phyloP scores from a whole-genome alignment of 2,329 filamentous ascomycete genomes.

The Stemphylium lycopersici region DNA sequence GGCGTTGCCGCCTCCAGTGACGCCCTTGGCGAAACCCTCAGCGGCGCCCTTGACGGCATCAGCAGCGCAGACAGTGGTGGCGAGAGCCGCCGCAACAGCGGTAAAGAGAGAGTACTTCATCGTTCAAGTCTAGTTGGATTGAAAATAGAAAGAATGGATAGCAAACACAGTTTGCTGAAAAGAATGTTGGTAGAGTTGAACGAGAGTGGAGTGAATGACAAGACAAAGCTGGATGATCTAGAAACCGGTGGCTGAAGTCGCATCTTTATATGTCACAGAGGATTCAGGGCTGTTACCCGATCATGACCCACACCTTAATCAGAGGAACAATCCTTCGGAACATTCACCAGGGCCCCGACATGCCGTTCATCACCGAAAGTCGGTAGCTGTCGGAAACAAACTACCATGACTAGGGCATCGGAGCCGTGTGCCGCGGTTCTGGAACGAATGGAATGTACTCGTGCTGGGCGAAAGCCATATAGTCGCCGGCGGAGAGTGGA shows the following conservation, averaged over 20 bases:
- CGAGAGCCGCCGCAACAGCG: constrained; percentile 25
- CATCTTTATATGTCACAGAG: constrained; percentile 18
- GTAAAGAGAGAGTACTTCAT: constrained; percentile 31
- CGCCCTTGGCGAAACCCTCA: constrained; percentile 36
- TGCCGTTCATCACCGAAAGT: constrained; percentile 9
- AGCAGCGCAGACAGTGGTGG: constrained; percentile 26
- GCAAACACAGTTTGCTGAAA: constrained; percentile 31
- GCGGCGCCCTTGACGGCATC: constrained; percentile 34
- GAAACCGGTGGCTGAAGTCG: neutral
- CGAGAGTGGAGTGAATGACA: constrained; percentile 21
- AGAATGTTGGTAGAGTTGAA: neutral
- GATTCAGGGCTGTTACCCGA: constrained; percentile 14
- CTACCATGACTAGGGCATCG: neutral
- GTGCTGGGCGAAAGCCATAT: neutral
- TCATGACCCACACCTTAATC: constrained; percentile 13
- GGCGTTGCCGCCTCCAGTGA: constrained; percentile 32
- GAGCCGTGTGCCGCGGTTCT: neutral
- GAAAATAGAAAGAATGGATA: constrained; percentile 22
- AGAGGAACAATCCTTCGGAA: constrained; percentile 10
- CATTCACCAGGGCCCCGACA: neutral
- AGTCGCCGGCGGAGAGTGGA: neutral
- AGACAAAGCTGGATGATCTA: constrained; percentile 7
- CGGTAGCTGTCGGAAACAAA: neutral
- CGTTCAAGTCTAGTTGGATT: constrained; percentile 6
- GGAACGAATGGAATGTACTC: neutral